Evolutionary conservation across 1,284 basidiomycete species (phyloP).

Genomic region (Ceratobasidium sp.): DNA sequence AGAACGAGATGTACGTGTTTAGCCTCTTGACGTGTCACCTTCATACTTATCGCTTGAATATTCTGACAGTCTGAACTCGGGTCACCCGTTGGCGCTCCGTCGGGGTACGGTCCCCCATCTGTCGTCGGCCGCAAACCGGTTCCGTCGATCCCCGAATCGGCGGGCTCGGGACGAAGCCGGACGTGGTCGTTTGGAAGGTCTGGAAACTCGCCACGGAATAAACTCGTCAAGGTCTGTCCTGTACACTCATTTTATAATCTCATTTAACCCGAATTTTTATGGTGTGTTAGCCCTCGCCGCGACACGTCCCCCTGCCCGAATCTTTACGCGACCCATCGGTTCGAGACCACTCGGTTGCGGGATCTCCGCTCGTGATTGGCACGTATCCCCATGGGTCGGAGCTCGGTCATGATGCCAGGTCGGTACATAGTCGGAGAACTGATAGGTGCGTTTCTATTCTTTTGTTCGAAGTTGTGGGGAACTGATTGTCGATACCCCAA

Average conservation of each 20-base stretch:
- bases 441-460: background rate
- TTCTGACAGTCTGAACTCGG: slow-evolving; percentile 18
- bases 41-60: too few relatives aligned
- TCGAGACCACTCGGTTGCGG: slow-evolving; percentile 10
- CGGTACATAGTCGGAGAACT: slow-evolving; percentile 27
- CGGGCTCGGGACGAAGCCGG: slow-evolving; percentile 3
- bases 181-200: slow-evolving; percentile 12
- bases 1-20: slow-evolving; percentile 19
- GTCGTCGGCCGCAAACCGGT: slow-evolving; percentile 14
- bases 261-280: background rate
- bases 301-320: slow-evolving; percentile 29
- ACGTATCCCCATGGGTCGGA: background rate
- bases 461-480: background rate
- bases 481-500: background rate
- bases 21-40: too few relatives aligned
- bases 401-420: slow-evolving; percentile 1
- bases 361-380: background rate
- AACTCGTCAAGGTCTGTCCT: slow-evolving; percentile 32
- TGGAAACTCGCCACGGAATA: background rate
- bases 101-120: slow-evolving; percentile 24
- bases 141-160: background rate
- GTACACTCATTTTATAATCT: background rate
- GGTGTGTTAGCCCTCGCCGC: background rate
- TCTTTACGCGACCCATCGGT: slow-evolving; percentile 13
- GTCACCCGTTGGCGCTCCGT: background rate